Percentiles rank a stretch among this genome's conserved stretches.
Evolutionary conservation across 805 yeast species (phyloP).

Genomic region (Ogataea henricii): DNA sequence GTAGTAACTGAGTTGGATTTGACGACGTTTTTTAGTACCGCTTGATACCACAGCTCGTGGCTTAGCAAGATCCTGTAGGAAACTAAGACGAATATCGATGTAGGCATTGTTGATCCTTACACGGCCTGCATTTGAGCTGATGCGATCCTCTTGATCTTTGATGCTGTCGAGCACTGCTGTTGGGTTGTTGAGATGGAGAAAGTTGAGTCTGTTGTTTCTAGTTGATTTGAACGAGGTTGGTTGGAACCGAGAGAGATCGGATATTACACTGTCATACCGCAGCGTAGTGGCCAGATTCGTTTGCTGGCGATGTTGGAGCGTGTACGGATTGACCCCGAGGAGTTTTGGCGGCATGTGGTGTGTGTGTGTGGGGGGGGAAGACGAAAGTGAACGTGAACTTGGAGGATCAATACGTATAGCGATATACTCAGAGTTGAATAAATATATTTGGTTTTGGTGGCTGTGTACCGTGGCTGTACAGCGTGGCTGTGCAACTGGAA

Average conservation of each 20-base stretch:
- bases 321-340: constrained; percentile 16
- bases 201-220: constrained; percentile 22
- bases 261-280: constrained; percentile 11
- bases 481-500: not conserved
- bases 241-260: constrained; percentile 7
- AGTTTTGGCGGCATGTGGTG: constrained; percentile 1
- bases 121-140: constrained; percentile 5
- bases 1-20: constrained; percentile 18
- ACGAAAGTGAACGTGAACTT: not conserved
- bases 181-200: constrained; percentile 21
- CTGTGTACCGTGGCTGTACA: not conserved
- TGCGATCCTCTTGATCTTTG: constrained; percentile 15
- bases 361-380: not conserved
- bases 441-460: too few species aligned
- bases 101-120: constrained; percentile 4
- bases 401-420: too few species aligned
- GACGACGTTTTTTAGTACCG: constrained; percentile 6
- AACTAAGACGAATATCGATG: constrained; percentile 1
- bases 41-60: not conserved
- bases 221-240: constrained; percentile 24
- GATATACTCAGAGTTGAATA: too few species aligned
- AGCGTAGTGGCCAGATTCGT: constrained; percentile 7
- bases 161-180: constrained; percentile 12
- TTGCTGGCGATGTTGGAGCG: not conserved
- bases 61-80: not conserved